Conservation (phyloP, 1,139 yeast genomes). For the Yueomyces sp. region DNA sequence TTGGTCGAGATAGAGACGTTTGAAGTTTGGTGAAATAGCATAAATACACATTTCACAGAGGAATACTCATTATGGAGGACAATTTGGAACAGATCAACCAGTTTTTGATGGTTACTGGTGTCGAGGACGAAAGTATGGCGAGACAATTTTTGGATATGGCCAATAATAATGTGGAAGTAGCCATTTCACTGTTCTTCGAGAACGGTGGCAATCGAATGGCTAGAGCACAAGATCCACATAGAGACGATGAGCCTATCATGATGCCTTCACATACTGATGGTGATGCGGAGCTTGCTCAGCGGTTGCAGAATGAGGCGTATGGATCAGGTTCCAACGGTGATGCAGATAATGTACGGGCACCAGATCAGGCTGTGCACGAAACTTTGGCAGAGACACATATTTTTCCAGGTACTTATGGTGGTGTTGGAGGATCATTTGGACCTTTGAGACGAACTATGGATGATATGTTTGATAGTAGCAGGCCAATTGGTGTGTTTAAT, state of each 20-base stretch:
- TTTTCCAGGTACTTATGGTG: constrained; percentile 27
- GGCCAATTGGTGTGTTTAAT: constrained; percentile 38
- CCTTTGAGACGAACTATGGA: constrained; percentile 18
- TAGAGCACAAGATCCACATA: constrained; percentile 5
- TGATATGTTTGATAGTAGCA: constrained; percentile 29
- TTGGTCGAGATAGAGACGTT: too few relatives aligned
- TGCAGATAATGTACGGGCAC: constrained; percentile 53
- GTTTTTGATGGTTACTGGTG: constrained; percentile 78
- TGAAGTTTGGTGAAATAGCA: too few relatives aligned
- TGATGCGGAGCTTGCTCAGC: constrained; percentile 52
- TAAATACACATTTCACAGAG: too few relatives aligned
- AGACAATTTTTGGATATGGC: constrained; percentile 69
- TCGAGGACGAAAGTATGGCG: constrained; percentile 57
- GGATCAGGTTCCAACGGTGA: constrained; percentile 22
- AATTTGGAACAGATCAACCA: constrained; percentile 42
- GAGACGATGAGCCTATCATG: constrained; percentile 3
- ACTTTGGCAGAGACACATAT: constrained; percentile 42
- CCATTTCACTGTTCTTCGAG: constrained; percentile 77
- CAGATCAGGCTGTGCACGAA: constrained; percentile 72
- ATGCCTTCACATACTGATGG: constrained; percentile 19
- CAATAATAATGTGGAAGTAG: constrained; percentile 69
- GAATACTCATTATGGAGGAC: too few relatives aligned
- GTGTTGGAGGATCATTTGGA: constrained; percentile 25
- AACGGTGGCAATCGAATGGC: constrained; percentile 33
- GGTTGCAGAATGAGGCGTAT: constrained; percentile 57